Evolutionary conservation across 176 grass and related monocot species (phyloP), one percentile per base, ranked within the genome.

Genomic region (Thinopyrum elongatum): DNA sequence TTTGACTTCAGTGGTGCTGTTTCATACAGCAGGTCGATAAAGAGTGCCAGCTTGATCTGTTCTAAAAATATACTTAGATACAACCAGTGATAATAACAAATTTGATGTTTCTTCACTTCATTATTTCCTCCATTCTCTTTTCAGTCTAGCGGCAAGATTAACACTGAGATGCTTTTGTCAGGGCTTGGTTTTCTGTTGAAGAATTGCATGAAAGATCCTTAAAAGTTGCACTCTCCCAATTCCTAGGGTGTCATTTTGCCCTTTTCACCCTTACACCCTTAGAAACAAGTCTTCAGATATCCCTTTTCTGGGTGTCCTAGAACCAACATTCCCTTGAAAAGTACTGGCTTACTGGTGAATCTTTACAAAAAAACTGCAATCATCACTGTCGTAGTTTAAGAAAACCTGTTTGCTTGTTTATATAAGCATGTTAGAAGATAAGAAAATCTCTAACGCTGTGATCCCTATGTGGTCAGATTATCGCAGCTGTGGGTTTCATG

Each of bases 401-500:
- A 61, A 12, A 42, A 55, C 8, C 13, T 7, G 70, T 2, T 34
- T n/a, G 69, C 42, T 57, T 86, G 29, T 27, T 83, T 10, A 65
- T 10, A 7, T 5, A 33, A 62, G 28, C 42, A 82, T 65, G 21
- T n/a, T 14, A 27, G 28, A 19, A 66, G 29, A 35, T 55, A 13
- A 26, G 17, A 12, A 33, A 31, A 65, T 34, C 51, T 26, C 9
- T 87, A 66, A 65, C 17, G n/a, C 1, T 70, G 16, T 13, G 2
- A 75, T 22, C 6, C 10, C 3, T 9, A 23, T 79, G 66, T 31
- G 92, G 23, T 7, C 85, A 98, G 95, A 88, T 98, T 61, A 84
- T 95, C 23, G 95, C 88, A 82, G 88, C 91, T 11, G 93, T 98
- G 16, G 93, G 95, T 69, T 98, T 98, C 68, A 98, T 98, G 95